Evolutionary conservation across 441 rosid species (phyloP).

Genomic region (Syzygium malaccense): DNA sequence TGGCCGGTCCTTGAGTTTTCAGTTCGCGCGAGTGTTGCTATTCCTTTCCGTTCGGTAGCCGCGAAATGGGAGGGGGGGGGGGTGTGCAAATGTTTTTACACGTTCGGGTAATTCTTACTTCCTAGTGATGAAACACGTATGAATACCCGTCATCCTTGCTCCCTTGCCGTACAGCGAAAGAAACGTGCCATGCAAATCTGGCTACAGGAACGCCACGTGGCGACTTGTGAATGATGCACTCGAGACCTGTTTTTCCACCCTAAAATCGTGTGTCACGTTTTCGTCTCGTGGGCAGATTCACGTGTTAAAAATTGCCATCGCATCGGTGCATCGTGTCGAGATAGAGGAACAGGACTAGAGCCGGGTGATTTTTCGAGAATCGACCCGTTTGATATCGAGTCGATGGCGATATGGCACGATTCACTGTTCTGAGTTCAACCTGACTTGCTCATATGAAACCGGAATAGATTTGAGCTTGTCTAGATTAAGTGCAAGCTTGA

Average conservation of each 20-base stretch:
- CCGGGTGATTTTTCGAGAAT: neutral
- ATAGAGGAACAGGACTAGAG: neutral
- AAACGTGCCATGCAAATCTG: neutral
- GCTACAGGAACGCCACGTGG: neutral
- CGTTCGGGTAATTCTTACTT: neutral
- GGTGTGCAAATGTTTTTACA: neutral
- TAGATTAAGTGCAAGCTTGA: rapidly evolving
- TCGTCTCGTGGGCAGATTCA: neutral
- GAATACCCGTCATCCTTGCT: neutral
- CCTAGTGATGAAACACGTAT: neutral
- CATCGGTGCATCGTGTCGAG: neutral
- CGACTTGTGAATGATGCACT: neutral
- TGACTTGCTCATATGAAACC: rapidly evolving
- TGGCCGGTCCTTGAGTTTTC: neutral
- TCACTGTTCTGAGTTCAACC: rapidly evolving
- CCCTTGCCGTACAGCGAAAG: neutral
- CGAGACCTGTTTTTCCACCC: neutral
- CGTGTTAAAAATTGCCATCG: neutral
- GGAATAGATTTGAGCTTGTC: neutral
- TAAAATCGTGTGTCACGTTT: neutral
- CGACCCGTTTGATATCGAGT: too few species aligned
- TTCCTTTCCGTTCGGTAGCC: neutral
- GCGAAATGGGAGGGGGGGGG: neutral
- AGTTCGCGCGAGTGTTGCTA: neutral
- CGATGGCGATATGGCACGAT: neutral